These are phyloP conservation scores for Aspergillus brasiliensis DNA, from an alignment of 2,329 filamentous ascomycete genomes.

Conservation along the genomic window DNA sequence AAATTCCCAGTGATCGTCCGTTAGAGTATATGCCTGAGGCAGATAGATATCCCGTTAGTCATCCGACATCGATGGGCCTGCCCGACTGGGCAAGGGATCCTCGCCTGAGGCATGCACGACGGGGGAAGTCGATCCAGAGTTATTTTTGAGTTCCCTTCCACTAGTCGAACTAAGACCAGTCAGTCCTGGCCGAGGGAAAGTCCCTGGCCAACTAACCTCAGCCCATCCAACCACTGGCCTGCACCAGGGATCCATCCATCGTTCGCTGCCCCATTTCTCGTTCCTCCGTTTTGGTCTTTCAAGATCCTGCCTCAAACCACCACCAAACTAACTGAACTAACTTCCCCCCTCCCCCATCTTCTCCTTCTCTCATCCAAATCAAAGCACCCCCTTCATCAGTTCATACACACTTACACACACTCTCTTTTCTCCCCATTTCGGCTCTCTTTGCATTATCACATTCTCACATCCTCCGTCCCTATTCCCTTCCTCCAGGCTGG, in stretches of 20 bases:
- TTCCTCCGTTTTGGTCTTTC: conserved; percentile 5
- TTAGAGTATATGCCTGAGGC: conserved; percentile 1
- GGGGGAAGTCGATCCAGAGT: conserved; percentile 7
- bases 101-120: conserved; percentile 18
- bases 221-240: conserved; percentile 7
- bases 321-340: too few relatives aligned
- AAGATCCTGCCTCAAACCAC: conserved; percentile 1
- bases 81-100: conserved; percentile 1
- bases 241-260: conserved; percentile 7
- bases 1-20: background rate
- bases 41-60: background rate
- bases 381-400: background rate
- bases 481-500: background rate
- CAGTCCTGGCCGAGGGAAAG: conserved; percentile 7
- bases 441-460: too few relatives aligned
- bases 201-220: conserved; percentile 19
- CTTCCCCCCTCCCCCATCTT: conserved; percentile 1
- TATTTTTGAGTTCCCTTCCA: conserved; percentile 19
- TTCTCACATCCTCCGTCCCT: too few relatives aligned
- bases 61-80: background rate
- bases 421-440: conserved; percentile 4
- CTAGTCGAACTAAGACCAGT: too few relatives aligned
- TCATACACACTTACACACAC: background rate
- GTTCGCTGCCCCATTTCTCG: conserved; percentile 8
- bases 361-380: conserved; percentile 10